Percentiles rank a stretch among this genome's conserved stretches.
Conservation (phyloP, 176 grass and related monocot genomes). For the Bonia amplexicaulis region DNA sequence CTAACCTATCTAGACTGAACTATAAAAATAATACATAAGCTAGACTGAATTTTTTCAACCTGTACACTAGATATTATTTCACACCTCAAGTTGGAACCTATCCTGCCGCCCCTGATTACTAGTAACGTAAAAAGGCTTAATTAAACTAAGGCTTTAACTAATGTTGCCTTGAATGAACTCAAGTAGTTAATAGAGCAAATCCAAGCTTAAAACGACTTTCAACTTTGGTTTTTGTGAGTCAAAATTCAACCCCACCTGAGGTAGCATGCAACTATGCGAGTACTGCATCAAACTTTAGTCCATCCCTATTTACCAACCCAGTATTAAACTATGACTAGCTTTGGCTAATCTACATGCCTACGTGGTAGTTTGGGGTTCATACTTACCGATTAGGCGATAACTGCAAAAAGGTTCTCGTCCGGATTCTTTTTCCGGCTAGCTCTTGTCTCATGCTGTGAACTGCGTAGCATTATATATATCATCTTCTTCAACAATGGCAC, state of each 20-base stretch:
- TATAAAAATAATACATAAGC: no score
- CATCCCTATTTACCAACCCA: not conserved
- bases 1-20: no score
- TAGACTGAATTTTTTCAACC: no score
- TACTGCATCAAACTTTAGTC: not conserved
- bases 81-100: no score
- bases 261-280: not conserved
- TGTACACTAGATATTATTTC: no score
- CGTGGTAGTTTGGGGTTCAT: not conserved
- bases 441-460: constrained; percentile 25
- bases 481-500: not conserved
- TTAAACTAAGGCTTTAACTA: not conserved
- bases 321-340: not conserved
- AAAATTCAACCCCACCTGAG: not conserved
- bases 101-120: no score
- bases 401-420: constrained; percentile 2
- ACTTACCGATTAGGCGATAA: not conserved
- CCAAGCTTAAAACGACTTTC: not conserved
- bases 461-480: not conserved
- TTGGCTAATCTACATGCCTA: not conserved
- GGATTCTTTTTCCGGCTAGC: constrained; percentile 3
- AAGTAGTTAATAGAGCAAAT: not conserved
- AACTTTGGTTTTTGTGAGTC: no score
- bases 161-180: not conserved
- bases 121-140: not conserved